Evolutionary conservation across 192 early-diverging fungal species (phyloP), one percentile per base, ranked within the genome.

Genomic region (Anaeromyces robustus): DNA sequence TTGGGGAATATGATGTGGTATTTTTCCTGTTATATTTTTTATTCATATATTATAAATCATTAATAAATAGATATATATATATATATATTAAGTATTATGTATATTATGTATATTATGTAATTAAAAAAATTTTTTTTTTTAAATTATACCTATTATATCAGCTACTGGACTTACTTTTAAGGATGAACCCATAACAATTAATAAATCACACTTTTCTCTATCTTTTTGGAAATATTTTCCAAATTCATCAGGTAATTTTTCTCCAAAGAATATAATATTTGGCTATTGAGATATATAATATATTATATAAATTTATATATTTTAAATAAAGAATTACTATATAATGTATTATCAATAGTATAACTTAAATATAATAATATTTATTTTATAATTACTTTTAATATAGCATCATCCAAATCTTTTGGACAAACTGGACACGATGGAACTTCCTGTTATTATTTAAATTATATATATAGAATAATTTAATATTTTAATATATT

Each of bases 221-320:
- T 99, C 98, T 18, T 82, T 81, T 0, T 90, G 87, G 52, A 97
- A 89, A 9, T 84, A 82, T 22, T 90, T 85, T 81, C 97, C 92
- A 82, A 98, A 97, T 37, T 89, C 89, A 28, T 88, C 87, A 0
- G 96, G 94, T 22, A 98, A 87, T 84, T 94, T 92, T 81, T 99
- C 98, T 30, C 96, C 96, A 87, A 99, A 99, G 83, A 99, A 99
- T 26, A 94, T 92, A 80, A 99, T 99, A 80, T 96, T 96, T 0
- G 97, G 97, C 82, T 99, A 30, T 81, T 79, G 41, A 85, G 79
- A 86, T 95, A 98, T 77, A 88, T 80, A 6, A 89, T 92, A 81
- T 95, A 98, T 68, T 92, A 89, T 0, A n/a, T n/a, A n/a, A n/a
- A n/a, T n/a, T n/a, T n/a, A n/a, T n/a, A n/a, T n/a, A n/a, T 87